A percentile compares a stretch with the other conserved stretches of the same genome.
These are phyloP conservation scores for Gynochthodes officinalis DNA, from an alignment of 257 asterid species.

Conservation along the genomic window DNA sequence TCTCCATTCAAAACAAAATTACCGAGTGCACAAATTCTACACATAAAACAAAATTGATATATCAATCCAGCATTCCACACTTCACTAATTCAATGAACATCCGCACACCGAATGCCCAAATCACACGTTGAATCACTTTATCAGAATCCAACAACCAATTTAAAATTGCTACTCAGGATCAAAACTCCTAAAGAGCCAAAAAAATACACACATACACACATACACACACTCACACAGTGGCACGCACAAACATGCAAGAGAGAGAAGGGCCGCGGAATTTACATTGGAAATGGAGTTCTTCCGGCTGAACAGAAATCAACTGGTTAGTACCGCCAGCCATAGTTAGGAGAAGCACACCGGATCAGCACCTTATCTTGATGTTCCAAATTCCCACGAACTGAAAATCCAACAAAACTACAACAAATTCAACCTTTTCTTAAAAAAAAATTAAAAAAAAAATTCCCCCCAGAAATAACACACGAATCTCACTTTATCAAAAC, in stretches of 20 bases:
- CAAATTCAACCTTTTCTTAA: background rate
- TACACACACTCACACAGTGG: constrained; percentile 6
- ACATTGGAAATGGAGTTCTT: constrained; percentile 78
- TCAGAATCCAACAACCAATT: background rate
- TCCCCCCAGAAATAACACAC: background rate
- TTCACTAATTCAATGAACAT: background rate
- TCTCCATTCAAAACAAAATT: background rate
- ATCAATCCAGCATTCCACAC: background rate
- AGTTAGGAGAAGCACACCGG: constrained; percentile 25
- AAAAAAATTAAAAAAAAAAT: background rate
- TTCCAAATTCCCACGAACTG: background rate
- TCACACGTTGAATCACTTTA: background rate
- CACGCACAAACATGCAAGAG: background rate
- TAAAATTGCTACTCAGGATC: background rate
- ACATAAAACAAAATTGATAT: background rate
- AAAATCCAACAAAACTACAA: background rate
- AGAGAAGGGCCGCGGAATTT: background rate
- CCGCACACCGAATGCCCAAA: background rate
- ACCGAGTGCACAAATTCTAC: background rate
- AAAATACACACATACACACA: background rate
- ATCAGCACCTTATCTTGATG: constrained; percentile 3
- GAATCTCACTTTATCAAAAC: background rate
- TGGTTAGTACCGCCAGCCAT: constrained; percentile 47
- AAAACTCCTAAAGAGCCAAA: background rate
- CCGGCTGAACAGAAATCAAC: constrained; percentile 62